Evolutionary conservation across 2,329 filamentous ascomycete genomes (phyloP), one percentile per base, ranked within the genome.

Genomic region (Phialophora tarda): DNA sequence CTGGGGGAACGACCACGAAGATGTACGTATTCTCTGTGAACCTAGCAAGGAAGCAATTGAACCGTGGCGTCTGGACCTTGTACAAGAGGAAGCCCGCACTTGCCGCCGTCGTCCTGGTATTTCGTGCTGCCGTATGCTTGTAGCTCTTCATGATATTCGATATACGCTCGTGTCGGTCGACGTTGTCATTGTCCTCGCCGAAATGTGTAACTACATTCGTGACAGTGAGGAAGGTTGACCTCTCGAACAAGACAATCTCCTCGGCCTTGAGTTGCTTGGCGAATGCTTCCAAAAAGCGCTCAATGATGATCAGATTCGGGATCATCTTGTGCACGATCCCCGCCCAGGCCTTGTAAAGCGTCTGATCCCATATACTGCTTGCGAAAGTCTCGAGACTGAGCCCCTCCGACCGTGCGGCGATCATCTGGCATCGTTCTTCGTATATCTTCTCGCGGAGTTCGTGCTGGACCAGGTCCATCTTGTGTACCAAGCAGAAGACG

Each of bases 101-200:
- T 12, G 75, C 77, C 3, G 78, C 79, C 2, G 76, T 82, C 8
- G 79, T 80, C 65, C 79, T 78, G 21, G 79, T 82, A 67, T 80
- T 82, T 30, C 78, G 73, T 47, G 79, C 80, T n/a, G 78, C 78
- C 64, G 79, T 87, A 81, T 98, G 94, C 82, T 98, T 99, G 83
- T 98, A 97, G 66, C 94, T 93, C 82, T 99, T 99, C 80, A 99
- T 91, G 75, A 99, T 97, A 78, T 97, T 98, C 69, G 91, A 95
- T 75, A 99, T 91, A 72, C 91, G 90, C 83, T 99, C 95, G 74
- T 97, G 93, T 2, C 95, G 91, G 79, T 99, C 95, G 59, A 90
- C 90, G 69, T 92, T 96, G 0, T 95, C 94, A 77, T 99, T 99
- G 21, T 87, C 84, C 32, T 69, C 48, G 23, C 60, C 62, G 38